Evolutionary conservation across 2,329 filamentous ascomycete species (phyloP).

Genomic region (Sordariomycetes sp.): DNA sequence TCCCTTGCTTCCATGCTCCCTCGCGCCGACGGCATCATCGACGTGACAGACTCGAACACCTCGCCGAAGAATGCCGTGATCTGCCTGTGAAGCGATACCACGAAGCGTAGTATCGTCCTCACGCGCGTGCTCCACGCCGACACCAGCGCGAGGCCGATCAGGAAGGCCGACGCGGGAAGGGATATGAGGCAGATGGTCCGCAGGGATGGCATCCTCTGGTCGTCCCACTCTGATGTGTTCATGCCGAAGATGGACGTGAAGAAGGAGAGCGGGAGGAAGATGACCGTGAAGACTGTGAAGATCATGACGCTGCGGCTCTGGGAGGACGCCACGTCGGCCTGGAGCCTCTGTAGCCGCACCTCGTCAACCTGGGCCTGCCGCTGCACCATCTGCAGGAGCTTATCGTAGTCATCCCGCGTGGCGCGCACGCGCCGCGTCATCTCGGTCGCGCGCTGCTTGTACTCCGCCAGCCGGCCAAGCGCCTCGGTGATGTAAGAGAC

Average conservation of each 20-base stretch:
- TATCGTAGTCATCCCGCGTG: slow-evolving; percentile 53
- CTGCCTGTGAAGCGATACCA: slow-evolving; percentile 3
- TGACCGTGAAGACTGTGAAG: slow-evolving; percentile 53
- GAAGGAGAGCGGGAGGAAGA: slow-evolving; percentile 54
- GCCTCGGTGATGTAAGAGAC: slow-evolving; percentile 39
- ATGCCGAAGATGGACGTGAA: slow-evolving; percentile 57
- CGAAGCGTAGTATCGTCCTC: slow-evolving; percentile 18
- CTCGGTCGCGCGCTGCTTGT: slow-evolving; percentile 39
- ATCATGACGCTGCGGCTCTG: slow-evolving; percentile 56
- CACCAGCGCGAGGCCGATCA: slow-evolving; percentile 40
- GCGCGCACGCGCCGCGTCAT: slow-evolving; percentile 48
- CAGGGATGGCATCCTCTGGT: slow-evolving; percentile 30
- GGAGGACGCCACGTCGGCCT: slow-evolving; percentile 51
- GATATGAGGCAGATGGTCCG: slow-evolving; percentile 34
- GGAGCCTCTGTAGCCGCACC: slow-evolving; percentile 49
- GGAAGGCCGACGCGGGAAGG: slow-evolving; percentile 32
- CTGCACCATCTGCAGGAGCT: slow-evolving; percentile 56
- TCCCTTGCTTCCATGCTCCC: not conserved
- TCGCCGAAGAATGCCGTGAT: not conserved
- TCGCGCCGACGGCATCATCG: not conserved
- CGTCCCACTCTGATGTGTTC: slow-evolving; percentile 52
- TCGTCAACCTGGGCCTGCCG: slow-evolving; percentile 58
- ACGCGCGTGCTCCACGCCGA: slow-evolving; percentile 43
- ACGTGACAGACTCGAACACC: not conserved
- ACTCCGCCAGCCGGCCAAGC: slow-evolving; percentile 40